Base-by-base conservation (phyloP, 1,284 basidiomycete species). In the Ceratobasidium sp. region DNA sequence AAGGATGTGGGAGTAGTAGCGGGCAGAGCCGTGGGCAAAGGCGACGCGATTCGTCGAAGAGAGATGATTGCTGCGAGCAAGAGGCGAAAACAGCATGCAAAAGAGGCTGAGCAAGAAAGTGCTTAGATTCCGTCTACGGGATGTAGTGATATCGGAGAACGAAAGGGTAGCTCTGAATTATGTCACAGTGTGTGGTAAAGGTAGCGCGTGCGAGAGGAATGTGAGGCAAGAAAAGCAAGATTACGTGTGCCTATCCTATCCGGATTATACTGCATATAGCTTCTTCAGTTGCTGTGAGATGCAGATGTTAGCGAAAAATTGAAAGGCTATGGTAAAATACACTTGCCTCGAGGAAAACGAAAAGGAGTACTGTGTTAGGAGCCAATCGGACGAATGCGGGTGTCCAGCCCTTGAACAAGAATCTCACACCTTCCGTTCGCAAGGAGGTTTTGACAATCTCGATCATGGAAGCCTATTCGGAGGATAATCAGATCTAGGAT, bases 21-120 rank as follows among this genome's bases (percentile, higher is more conserved):
- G 3, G 87, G 91, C 0, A 75, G 80, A 60, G 88, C 86, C 76
- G 84, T 95, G 53, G 92, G 90, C 4, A 85, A 88, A 65, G 86
- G 83, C 70, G 88, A 92, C 75, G 90, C 90, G 5, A 86, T 90
- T 74, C 92, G 88, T 82, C 92, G 88, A 79, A 85, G 89, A 91
- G 50, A 73, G 16, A 72, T 71, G 71, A 71, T 60, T 16, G 65
- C 61, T 45, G 71, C 60, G 0, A 71, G 50, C 18, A 64, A 50
- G 46, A 73, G 39, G 34, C 73, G 65, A 23, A 62, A 73, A 53
- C 72, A 71, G 46, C 41, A 53, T 10, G 41, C 36, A 16, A 58
- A 59, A 34, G 62, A 69, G 32, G 21, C 30, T 26, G 53, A 21
- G n/a, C n/a, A n/a, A 21, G 16, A 57, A 57, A 57, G 53, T 57